These are phyloP conservation scores for Botrytis galanthina DNA, from an alignment of 2,329 filamentous ascomycete genomes.

Conservation along the genomic window DNA sequence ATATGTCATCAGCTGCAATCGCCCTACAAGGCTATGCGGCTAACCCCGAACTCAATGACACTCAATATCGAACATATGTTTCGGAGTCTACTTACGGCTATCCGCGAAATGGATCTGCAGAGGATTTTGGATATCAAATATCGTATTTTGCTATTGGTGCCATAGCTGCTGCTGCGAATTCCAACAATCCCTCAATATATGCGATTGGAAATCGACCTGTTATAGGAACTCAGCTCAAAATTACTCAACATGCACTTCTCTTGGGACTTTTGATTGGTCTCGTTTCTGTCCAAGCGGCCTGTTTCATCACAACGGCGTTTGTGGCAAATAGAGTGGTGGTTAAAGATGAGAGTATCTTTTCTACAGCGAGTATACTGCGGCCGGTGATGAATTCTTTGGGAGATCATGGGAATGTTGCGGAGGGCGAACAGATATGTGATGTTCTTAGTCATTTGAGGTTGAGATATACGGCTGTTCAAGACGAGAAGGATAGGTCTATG, in stretches of 20 bases:
- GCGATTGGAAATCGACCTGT: background rate
- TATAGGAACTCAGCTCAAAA: background rate
- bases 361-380: background rate
- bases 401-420: background rate
- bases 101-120: background rate
- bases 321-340: background rate
- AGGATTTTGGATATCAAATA: background rate
- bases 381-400: background rate
- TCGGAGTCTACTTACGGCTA: background rate
- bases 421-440: background rate
- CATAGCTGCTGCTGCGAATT: background rate
- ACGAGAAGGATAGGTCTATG: background rate
- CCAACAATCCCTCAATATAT: background rate
- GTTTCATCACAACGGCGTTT: background rate
- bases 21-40: background rate
- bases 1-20: background rate
- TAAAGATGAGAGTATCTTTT: background rate
- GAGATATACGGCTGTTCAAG: background rate
- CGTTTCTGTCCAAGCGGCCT: background rate
- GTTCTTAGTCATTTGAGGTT: background rate
- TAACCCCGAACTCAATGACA: background rate
- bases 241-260: background rate
- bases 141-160: background rate
- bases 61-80: background rate
- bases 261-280: background rate